phyloP scores from a whole-genome alignment of 2,329 filamentous ascomycete species.

The Fusarium sp. region DNA sequence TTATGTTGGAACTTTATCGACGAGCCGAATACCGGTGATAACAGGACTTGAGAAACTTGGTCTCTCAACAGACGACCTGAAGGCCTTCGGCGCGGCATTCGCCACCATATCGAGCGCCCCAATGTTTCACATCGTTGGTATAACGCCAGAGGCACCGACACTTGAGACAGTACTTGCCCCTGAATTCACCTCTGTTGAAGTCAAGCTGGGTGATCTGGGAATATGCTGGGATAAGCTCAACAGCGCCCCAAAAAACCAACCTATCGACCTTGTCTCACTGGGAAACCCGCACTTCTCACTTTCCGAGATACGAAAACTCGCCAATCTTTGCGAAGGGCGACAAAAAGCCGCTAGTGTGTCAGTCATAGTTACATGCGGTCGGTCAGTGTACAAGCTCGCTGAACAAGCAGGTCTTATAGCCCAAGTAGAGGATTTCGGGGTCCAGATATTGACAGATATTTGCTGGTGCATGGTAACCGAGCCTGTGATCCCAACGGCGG shows the following conservation, averaged over 20 bases:
- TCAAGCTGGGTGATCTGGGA: background rate
- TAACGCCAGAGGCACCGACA: constrained; percentile 28
- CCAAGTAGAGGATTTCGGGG: constrained; percentile 8
- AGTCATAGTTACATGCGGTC: constrained; percentile 12
- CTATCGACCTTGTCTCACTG: constrained; percentile 23
- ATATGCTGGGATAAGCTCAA: constrained; percentile 23
- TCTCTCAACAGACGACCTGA: constrained; percentile 30
- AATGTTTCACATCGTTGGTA: constrained; percentile 34
- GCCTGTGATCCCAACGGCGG: constrained; percentile 8
- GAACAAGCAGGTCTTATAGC: constrained; percentile 20
- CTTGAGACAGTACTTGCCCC: background rate
- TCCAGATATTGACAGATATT: constrained; percentile 24
- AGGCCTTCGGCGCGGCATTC: constrained; percentile 34
- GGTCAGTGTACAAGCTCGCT: constrained; percentile 20
- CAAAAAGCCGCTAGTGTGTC: background rate
- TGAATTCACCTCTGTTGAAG: background rate
- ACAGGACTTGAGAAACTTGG: constrained; percentile 10
- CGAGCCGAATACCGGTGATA: constrained; percentile 24
- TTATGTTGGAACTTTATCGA: constrained; percentile 17
- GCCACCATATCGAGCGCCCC: constrained; percentile 34
- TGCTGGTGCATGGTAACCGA: constrained; percentile 33
- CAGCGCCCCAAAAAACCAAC: background rate
- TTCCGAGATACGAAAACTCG: constrained; percentile 11
- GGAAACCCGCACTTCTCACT: constrained; percentile 37
- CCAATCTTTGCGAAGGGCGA: background rate